A percentile compares a stretch with the other conserved stretches of the same genome.
These are phyloP conservation scores for Mortierella sp. DNA, from an alignment of 371 early-diverging fungal species.

Conservation along the genomic window DNA sequence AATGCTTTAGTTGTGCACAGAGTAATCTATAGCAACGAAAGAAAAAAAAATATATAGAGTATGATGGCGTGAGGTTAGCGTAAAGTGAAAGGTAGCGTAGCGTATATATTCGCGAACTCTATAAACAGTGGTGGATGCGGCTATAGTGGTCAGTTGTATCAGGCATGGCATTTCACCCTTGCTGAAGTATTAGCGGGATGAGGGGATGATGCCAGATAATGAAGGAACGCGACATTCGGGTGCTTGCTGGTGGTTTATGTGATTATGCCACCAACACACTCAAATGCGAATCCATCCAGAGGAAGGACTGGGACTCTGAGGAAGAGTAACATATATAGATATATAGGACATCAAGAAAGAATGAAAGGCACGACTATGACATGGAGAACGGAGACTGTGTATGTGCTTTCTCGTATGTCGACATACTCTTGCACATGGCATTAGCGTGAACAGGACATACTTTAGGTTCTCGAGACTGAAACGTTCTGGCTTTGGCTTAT, in stretches of 20 bases:
- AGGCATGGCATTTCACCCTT: constrained; percentile 3
- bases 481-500: constrained; percentile 54
- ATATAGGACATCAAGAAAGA: neutral
- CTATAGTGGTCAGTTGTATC: neutral
- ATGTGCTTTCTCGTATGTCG: neutral
- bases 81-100: neutral
- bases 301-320: neutral
- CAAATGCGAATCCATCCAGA: constrained; percentile 3
- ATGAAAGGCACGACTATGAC: too few species aligned
- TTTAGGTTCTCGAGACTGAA: constrained; percentile 57
- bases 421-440: neutral
- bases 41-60: neutral
- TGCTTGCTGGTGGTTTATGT: neutral
- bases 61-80: neutral
- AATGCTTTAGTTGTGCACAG: constrained; percentile 33
- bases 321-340: neutral
- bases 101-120: neutral
- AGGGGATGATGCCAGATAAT: neutral
- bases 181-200: neutral
- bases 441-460: constrained; percentile 20
- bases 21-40: constrained; percentile 23
- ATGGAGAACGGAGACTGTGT: too few species aligned
- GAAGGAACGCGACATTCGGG: constrained; percentile 3
- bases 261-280: neutral
- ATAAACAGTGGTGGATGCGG: neutral